These are phyloP conservation scores for Sisymbrium altissimum DNA, from an alignment of 345 rosid genomes.

Conservation along the genomic window DNA sequence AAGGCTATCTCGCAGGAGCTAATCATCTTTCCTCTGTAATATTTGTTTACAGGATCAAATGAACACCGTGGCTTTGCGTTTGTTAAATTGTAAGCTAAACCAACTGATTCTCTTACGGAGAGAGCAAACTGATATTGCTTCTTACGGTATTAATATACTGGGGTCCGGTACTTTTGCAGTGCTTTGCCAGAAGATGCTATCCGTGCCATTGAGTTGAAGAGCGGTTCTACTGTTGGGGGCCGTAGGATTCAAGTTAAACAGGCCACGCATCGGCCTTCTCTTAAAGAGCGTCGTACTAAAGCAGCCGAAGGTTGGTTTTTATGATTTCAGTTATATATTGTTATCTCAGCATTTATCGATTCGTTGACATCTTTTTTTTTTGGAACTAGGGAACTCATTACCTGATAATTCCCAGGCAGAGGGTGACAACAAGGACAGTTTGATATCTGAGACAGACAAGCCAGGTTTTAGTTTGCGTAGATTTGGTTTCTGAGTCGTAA, in stretches of 20 bases:
- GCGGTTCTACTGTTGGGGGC: slow-evolving; percentile 65
- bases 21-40: background rate
- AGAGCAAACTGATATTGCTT: background rate
- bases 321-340: background rate
- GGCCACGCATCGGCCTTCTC: slow-evolving; percentile 72
- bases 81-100: slow-evolving; percentile 72
- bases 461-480: slow-evolving; percentile 26
- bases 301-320: slow-evolving; percentile 47
- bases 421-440: slow-evolving; percentile 24
- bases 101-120: background rate
- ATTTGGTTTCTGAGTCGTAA: slow-evolving; percentile 31
- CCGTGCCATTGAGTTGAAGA: slow-evolving; percentile 73
- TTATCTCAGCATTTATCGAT: background rate
- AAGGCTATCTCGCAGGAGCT: background rate
- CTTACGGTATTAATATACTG: background rate
- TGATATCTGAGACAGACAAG: slow-evolving; percentile 35
- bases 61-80: slow-evolving; percentile 80
- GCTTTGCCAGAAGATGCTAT: slow-evolving; percentile 85
- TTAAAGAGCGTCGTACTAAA: slow-evolving; percentile 69
- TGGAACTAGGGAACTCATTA: slow-evolving; percentile 20
- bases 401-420: slow-evolving; percentile 39
- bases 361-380: background rate
- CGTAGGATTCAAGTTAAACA: slow-evolving; percentile 80
- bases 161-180: slow-evolving; percentile 42
- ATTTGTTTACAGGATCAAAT: slow-evolving; percentile 50